These are phyloP conservation scores for Scytalidium lignicola DNA, from an alignment of 2,329 filamentous ascomycete genomes.

Conservation along the genomic window DNA sequence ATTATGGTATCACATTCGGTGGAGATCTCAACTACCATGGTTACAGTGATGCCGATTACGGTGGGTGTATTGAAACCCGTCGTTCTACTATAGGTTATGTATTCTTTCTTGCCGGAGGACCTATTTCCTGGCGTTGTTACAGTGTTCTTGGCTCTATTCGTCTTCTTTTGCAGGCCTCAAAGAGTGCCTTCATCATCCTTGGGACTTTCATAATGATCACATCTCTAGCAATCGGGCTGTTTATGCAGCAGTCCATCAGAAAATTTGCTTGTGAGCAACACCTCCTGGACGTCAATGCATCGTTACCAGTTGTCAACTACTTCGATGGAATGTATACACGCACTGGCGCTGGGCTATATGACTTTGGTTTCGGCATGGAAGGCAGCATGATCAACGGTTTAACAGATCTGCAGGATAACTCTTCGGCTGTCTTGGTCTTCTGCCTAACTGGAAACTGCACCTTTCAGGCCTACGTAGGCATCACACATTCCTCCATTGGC, in stretches of 20 bases:
- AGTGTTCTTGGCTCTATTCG: constrained; percentile 5
- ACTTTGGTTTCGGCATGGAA: constrained; percentile 5
- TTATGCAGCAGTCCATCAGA: constrained; percentile 9
- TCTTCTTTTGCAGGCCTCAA: neutral
- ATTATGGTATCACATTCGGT: too few species aligned
- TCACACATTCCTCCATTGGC: neutral
- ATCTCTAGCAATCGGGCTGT: constrained; percentile 9
- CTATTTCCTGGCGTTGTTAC: too few species aligned
- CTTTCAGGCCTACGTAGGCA: constrained; percentile 7
- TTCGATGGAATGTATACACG: constrained; percentile 1
- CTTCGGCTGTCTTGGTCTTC: constrained; percentile 1
- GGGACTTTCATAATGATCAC: constrained; percentile 11
- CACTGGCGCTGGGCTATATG: neutral
- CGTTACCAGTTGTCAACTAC: constrained; percentile 5
- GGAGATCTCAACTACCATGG: too few species aligned
- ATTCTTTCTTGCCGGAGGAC: too few species aligned
- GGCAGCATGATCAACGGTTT: constrained; percentile 4
- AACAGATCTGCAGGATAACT: constrained; percentile 5
- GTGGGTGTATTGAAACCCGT: too few species aligned
- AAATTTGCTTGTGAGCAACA: constrained; percentile 3
- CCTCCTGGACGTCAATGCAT: neutral
- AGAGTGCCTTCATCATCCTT: constrained; percentile 3
- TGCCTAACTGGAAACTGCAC: constrained; percentile 14
- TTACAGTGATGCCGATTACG: too few species aligned
- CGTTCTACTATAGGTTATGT: too few species aligned